Conservation (phyloP, 495 filamentous ascomycete genomes). For the Letharia lupina region DNA sequence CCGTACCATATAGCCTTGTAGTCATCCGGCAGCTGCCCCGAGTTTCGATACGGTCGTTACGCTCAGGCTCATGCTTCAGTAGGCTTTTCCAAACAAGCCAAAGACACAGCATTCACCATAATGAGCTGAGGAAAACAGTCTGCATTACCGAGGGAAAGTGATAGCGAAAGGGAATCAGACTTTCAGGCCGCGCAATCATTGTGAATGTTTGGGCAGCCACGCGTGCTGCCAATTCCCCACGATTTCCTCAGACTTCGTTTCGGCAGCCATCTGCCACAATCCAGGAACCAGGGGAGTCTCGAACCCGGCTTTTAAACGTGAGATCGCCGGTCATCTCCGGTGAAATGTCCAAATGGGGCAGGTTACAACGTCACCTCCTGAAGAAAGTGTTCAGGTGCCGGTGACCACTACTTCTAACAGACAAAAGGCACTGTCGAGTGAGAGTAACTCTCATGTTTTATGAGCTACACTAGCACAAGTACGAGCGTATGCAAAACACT, state of each 20-base stretch:
- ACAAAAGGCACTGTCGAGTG: neutral
- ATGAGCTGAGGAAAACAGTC: neutral
- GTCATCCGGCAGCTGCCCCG: neutral
- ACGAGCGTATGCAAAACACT: neutral
- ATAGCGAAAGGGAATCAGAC: neutral
- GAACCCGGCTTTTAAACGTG: neutral
- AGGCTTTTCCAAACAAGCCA: neutral
- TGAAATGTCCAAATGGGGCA: neutral
- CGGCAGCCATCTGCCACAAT: neutral
- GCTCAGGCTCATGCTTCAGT: neutral
- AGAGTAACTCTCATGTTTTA: neutral
- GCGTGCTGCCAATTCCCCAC: neutral
- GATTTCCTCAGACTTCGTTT: neutral
- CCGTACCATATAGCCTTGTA: neutral
- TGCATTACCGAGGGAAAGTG: neutral
- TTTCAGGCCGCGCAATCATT: neutral
- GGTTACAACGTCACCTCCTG: neutral
- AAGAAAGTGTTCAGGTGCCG: neutral
- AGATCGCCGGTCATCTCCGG: neutral
- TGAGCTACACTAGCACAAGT: too few species aligned
- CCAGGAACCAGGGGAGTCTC: conserved; percentile 2
- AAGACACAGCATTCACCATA: neutral
- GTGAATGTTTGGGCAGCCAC: neutral
- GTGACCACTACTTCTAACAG: neutral
- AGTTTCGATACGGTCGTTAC: too few species aligned